Evolutionary conservation across 2,329 filamentous ascomycete genomes (phyloP), one percentile per base, ranked within the genome.

Genomic region (Ascochyta koolunga): DNA sequence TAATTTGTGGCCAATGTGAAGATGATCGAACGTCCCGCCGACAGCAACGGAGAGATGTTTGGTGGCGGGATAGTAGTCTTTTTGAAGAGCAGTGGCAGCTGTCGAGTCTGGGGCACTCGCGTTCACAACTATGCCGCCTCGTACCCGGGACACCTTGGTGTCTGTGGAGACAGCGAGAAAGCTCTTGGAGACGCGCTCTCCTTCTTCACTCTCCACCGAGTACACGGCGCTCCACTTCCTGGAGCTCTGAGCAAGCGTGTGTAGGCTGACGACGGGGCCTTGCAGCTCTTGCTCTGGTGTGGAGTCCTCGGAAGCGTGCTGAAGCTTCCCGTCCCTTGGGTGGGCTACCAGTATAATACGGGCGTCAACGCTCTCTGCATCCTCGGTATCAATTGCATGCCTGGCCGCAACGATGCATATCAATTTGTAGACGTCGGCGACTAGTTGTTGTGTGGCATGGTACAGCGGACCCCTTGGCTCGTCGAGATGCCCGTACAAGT

Each of bases 1-100:
- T n/a, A 98, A 82, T 77, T 98, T 99, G 79, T 99, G 95, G 5
- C 95, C 95, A 4, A 90, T 87, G 71, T 99, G 95, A 19, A 99
- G 83, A 75, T 98, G 92, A 73, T 99, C 95, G 76, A 98, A 99
- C 0, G 95, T 99, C 9, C 95, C 95, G 25, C 93, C 95, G 11
- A 98, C 85, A 46, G 89, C 90, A 43, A 96, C 89, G 13, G 85
- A 82, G 54, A 80, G 77, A 71, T 90, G 84, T 36, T 74, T 69
- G n/a, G 43, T 57, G 29, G 60, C 22, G 19, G 45, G 7, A 10
- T 42, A 57, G 25, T 22, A 21, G 21, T 29, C 55, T 16, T 8
- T 44, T 45, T 33, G 60, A 51, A 44, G 71, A 62, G 38, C 61
- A 16, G 36, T 32, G 18, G 40, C n/a, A 18, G 49, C 18, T 13